Base-by-base conservation (phyloP, 1,139 yeast genomes). In the Debaryomyces subglobosus region DNA sequence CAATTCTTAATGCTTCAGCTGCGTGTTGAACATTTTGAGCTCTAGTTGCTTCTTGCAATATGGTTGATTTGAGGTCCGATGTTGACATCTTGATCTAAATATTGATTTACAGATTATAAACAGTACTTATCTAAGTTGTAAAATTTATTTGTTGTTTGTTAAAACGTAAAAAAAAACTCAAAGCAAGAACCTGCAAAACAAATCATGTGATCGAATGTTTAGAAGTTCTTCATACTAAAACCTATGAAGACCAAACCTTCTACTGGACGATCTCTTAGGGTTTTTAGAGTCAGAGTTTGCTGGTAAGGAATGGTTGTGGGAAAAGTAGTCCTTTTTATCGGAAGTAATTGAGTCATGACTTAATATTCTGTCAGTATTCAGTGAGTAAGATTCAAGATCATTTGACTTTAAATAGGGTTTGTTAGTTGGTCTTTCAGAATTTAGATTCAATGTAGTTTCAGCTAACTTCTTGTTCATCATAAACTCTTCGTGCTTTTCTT, bases 401-500 rank as follows among this genome's bases (percentile, higher is more conserved):
- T 36, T 36, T 10, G 24, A 29, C 9, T 13, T 27, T 10, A 39
- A 12, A 23, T 41, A 24, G 7, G 32, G 15, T 16, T 33, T 23
- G 24, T 15, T 25, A 13, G 8, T 8, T 13, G 45, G 25, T 8
- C 15, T 18, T 12, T 30, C 44, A 3, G 45, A 9, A 8, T 15
- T 33, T 12, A 36, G 3, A 6, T 33, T 6, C 9, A 24, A 33
- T 3, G 27, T 12, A 4, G 30, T 3, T 6, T 16, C 25, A 23
- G 20, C 23, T 5, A 37, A 16, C 18, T 45, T 40, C 18, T 25
- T 13, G 3, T 21, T 3, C 49, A 41, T 43, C 40, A 41, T 33
- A 42, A 49, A 50, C 3, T 52, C 55, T 38, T 82, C 85, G 48
- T 85, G 85, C 42, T 68, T 71, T 49, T 79, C 80, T 63, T 86